These are phyloP conservation scores for Trametes sanguinea DNA, from an alignment of 768 basidiomycete genomes.

Conservation along the genomic window DNA sequence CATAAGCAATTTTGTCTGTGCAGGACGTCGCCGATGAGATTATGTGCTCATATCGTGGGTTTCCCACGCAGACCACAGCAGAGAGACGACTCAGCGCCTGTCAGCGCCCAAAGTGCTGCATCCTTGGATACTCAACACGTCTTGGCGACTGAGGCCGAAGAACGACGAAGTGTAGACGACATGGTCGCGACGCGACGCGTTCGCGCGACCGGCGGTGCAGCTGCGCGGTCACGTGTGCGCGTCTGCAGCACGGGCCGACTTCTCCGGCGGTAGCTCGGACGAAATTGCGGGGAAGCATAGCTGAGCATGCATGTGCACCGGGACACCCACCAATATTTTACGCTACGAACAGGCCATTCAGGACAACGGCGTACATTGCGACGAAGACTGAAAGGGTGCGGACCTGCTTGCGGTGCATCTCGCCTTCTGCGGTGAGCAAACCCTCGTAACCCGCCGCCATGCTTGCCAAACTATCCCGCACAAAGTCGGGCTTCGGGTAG, in stretches of 20 bases:
- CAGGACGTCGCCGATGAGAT: too few relatives aligned
- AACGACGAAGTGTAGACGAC: neutral
- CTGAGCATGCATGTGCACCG: conserved; percentile 13
- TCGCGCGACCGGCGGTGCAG: conserved; percentile 4
- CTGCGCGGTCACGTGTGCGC: conserved; percentile 20
- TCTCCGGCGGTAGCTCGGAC: neutral
- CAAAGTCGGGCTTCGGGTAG: conserved; percentile 64
- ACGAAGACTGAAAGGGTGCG: conserved; percentile 1
- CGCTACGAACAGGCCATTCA: conserved; percentile 37
- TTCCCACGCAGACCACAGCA: too few relatives aligned
- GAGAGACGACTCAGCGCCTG: too few relatives aligned
- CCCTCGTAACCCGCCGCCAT: conserved; percentile 55
- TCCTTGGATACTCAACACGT: too few relatives aligned
- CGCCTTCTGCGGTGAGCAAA: conserved; percentile 55
- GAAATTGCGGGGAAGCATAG: too few relatives aligned
- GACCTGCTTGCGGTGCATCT: conserved; percentile 56
- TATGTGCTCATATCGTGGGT: too few relatives aligned
- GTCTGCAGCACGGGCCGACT: neutral
- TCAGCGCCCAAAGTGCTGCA: too few relatives aligned
- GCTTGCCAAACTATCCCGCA: conserved; percentile 49
- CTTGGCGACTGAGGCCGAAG: neutral
- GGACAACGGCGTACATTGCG: neutral
- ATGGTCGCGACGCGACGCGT: too few relatives aligned
- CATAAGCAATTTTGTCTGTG: too few relatives aligned
- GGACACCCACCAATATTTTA: conserved; percentile 48